Evolutionary conservation across 2,329 filamentous ascomycete species (phyloP), one percentile per base, ranked within the genome.

Genomic region (Tolypocladium ovalisporum): DNA sequence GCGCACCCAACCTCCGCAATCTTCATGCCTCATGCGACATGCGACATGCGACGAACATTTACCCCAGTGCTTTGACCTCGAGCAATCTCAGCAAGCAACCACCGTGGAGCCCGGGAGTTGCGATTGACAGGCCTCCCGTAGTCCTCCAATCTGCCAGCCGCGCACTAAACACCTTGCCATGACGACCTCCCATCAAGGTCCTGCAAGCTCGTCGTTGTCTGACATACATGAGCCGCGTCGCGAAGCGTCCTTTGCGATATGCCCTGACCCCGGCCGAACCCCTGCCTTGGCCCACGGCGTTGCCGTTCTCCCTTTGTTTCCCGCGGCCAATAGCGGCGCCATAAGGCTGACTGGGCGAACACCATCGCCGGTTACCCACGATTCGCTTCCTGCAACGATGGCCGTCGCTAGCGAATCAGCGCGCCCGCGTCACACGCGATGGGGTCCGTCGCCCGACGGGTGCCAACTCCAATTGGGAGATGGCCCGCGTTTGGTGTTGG

Each of bases 391-490:
- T 65, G 63, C 54, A 64, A 68, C 62, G 66, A 56, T 57, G 66
- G 64, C 59, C 67, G 57, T 59, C 70, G 71, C 64, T 64, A 66
- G 60, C 65, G 58, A 66, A 66, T 66, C 63, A 66, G 57, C 57
- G 56, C 39, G 42, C 40, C 32, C 42, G 35, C 36, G 27, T 24
- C 12, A 19, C 4, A 15, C 22, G n/a, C 12, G 8, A 6, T 15
- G 47, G n/a, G 42, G 35, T n/a, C 55, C 54, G 44, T 34, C 7
- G 4, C 47, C 19, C 34, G 13, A 37, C 17, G 29, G 42, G 17
- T 7, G 13, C 6, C 29, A 35, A 19, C 51, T 32, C 55, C 51
- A 51, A 58, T 57, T 56, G 55, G 54, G 29, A 51, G 51, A 54
- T 55, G 34, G 29, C 12, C 22, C 9, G 17, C 27, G 29, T 32